phyloP scores from a whole-genome alignment of 1,284 basidiomycete species.

The Schizophyllum amplum region DNA sequence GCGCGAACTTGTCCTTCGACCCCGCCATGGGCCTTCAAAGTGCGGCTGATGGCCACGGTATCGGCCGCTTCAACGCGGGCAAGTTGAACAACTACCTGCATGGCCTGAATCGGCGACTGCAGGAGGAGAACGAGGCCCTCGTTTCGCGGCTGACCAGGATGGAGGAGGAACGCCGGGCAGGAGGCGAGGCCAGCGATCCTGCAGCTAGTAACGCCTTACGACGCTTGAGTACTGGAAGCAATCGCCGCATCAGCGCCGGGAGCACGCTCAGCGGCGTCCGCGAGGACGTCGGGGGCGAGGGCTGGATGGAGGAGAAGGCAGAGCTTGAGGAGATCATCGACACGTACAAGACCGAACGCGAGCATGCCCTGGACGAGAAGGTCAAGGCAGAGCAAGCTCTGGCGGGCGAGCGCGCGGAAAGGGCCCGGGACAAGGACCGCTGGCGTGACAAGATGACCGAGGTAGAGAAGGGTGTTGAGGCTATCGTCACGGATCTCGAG shows the following conservation, averaged over 20 bases:
- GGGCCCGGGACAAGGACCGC: slow-evolving; percentile 52
- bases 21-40: slow-evolving; percentile 61
- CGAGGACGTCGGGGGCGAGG: slow-evolving; percentile 50
- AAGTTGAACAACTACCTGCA: slow-evolving; percentile 80
- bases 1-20: slow-evolving; percentile 80
- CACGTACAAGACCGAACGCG: slow-evolving; percentile 30
- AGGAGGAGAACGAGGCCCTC: slow-evolving; percentile 73
- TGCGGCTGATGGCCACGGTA: slow-evolving; percentile 46
- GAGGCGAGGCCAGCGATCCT: slow-evolving; percentile 20
- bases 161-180: slow-evolving; percentile 33
- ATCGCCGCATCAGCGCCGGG: slow-evolving; percentile 40
- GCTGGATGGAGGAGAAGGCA: slow-evolving; percentile 60
- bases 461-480: slow-evolving; percentile 58
- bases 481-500: slow-evolving; percentile 59
- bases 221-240: slow-evolving; percentile 11
- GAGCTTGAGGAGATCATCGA: slow-evolving; percentile 36
- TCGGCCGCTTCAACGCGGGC: slow-evolving; percentile 68
- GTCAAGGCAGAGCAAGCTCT: slow-evolving; percentile 30
- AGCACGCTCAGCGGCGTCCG: slow-evolving; percentile 46
- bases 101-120: slow-evolving; percentile 67
- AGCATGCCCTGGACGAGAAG: slow-evolving; percentile 32
- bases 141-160: slow-evolving; percentile 38
- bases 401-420: slow-evolving; percentile 44
- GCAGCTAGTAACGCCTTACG: slow-evolving; percentile 8
- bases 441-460: slow-evolving; percentile 64